Evolutionary conservation across 768 basidiomycete species (phyloP).

Genomic region (Amanita inopinata): DNA sequence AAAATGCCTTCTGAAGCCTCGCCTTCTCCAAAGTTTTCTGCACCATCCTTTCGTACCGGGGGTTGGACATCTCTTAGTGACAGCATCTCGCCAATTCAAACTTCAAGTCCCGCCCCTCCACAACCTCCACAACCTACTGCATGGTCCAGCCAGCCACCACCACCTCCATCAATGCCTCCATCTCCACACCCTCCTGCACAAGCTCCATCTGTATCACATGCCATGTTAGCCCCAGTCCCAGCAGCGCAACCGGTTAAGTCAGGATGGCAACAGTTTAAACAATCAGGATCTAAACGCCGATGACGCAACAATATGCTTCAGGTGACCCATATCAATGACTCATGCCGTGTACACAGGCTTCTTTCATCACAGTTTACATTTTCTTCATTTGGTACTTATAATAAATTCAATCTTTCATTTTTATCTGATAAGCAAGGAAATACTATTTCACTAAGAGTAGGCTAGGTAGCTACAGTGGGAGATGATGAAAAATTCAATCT

Average conservation of each 20-base stretch:
- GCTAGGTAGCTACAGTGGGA: conserved; percentile 42
- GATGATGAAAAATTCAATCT: conserved; percentile 8
- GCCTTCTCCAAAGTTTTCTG: conserved; percentile 13
- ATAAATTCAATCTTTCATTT: conserved; percentile 3
- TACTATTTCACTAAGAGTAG: conserved; percentile 19
- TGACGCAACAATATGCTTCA: too few relatives aligned
- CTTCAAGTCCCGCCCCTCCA: conserved; percentile 7
- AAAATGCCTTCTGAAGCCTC: conserved; percentile 3
- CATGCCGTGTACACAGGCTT: too few relatives aligned
- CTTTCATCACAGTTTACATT: not conserved
- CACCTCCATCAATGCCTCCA: conserved; percentile 1
- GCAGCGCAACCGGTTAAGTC: conserved; percentile 27
- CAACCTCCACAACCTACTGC: conserved; percentile 5
- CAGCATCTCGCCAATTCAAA: conserved; percentile 10
- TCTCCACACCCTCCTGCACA: not conserved
- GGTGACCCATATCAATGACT: too few relatives aligned
- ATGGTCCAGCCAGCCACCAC: not conserved
- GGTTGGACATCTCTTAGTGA: conserved; percentile 65
- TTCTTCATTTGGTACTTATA: not conserved
- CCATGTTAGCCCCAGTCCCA: conserved; percentile 11
- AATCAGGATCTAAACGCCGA: conserved; percentile 24
- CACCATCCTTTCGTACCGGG: conserved; percentile 46
- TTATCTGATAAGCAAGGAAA: conserved; percentile 22
- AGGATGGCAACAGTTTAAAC: conserved; percentile 54
- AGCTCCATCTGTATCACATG: conserved; percentile 7